Evolutionary conservation across 2,329 filamentous ascomycete species (phyloP), one percentile per base, ranked within the genome.

Genomic region (Aureobasidium sp.): DNA sequence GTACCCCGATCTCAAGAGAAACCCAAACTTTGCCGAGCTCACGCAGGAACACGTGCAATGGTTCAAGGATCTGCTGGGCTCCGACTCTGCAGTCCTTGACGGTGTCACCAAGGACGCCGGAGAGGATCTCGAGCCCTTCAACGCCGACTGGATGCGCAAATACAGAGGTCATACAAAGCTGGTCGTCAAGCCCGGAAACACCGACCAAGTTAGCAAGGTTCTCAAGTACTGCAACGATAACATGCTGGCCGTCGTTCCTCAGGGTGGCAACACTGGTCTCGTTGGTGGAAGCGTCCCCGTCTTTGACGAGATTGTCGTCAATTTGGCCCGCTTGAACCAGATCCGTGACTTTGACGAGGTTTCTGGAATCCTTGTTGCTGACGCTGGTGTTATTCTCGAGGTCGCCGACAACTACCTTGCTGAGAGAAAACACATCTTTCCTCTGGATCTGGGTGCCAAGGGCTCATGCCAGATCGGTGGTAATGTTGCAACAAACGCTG

Each of bases 61-160:
- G 71, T 96, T 98, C 77, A 83, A 85, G 67, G 74, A 81, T 17
- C 72, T 96, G n/a, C 78, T 98, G 29, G 88, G 89, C 53, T 79
- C 80, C 44, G 81, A 85, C 30, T 87, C 86, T 30, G 90, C 89
- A 2, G 77, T 96, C 48, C 81, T 97, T 57, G 90, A 96, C 66
- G 88, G 88, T 47, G 79, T 95, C 52, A 88, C 83, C 3, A 71
- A 81, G 60, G 82, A 90, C 69, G 83, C 83, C 12, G 73, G 77
- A 2, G 86, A 88, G 62, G 93, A 97, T 66, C 78, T 97, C 59
- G 88, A 93, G 67, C 80, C 87, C 6, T 98, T 90, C 78, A 98
- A 98, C 71, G 83, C 84, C 66, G 93, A 98, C 73, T 98, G 94
- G 93, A 96, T 98, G 90, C 85, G 88, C 71, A 98, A 98, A 73